A percentile compares a stretch with the other conserved stretches of the same genome.
Conservation (phyloP, 2,329 filamentous ascomycete species). For the Dactylella cylindrospora region DNA sequence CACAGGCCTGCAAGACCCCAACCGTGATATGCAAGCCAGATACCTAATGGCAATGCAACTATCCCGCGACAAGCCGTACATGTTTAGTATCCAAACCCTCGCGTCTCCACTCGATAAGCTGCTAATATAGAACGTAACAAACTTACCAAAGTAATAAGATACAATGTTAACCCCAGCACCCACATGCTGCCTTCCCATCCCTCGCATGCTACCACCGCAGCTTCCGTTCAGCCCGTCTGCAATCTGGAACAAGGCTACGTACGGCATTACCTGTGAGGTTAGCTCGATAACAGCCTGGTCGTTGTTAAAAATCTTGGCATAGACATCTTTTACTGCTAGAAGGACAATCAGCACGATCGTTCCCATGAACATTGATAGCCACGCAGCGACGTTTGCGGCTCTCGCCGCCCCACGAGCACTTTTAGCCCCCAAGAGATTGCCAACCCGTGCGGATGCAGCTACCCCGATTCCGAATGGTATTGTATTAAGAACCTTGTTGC, state of each 20-base stretch:
- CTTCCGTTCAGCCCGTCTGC: constrained; percentile 83
- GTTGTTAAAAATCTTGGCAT: constrained; percentile 79
- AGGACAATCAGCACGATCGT: constrained; percentile 66
- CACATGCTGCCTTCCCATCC: constrained; percentile 84
- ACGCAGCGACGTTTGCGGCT: constrained; percentile 73
- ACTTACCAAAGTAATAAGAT: constrained; percentile 73
- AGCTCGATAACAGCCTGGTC: constrained; percentile 70
- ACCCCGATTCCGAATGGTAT: constrained; percentile 86
- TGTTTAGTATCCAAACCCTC: neutral
- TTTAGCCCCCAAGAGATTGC: constrained; percentile 73
- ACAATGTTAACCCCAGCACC: constrained; percentile 79
- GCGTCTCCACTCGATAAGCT: neutral
- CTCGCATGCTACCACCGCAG: constrained; percentile 76
- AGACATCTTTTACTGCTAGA: constrained; percentile 70
- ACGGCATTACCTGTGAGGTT: constrained; percentile 77
- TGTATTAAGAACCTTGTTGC: constrained; percentile 60
- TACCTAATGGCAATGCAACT: constrained; percentile 71
- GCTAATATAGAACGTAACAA: neutral
- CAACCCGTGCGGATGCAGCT: constrained; percentile 73
- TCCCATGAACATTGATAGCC: constrained; percentile 71
- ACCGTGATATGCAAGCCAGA: constrained; percentile 81
- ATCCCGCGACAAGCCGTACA: neutral
- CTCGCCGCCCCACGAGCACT: constrained; percentile 67
- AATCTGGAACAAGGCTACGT: constrained; percentile 85
- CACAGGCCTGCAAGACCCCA: constrained; percentile 80